Conservation (phyloP, 225 moss, liverwort and hornwort species). For the Antitrichia curtipendula region DNA sequence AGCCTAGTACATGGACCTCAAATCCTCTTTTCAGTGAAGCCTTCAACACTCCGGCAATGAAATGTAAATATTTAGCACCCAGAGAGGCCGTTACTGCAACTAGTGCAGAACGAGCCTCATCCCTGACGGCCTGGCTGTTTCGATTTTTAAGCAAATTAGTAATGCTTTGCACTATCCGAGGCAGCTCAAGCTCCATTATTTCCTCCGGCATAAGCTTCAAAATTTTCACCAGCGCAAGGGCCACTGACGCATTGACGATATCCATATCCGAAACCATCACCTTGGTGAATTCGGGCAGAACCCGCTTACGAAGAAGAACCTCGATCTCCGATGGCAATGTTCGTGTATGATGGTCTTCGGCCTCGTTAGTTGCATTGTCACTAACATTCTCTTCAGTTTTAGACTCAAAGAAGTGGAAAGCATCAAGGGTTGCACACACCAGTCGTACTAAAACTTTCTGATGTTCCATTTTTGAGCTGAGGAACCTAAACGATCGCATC, state of each 20-base stretch:
- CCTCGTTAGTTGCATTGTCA: neutral
- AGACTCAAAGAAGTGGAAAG: conserved; percentile 72
- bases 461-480: conserved; percentile 61
- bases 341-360: neutral
- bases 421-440: conserved; percentile 69
- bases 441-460: conserved; percentile 74
- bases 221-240: conserved; percentile 75
- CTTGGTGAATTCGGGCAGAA: conserved; percentile 70
- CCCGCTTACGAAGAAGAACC: conserved; percentile 48
- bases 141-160: conserved; percentile 81
- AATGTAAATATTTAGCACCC: conserved; percentile 74
- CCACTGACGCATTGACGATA: conserved; percentile 82
- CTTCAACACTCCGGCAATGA: conserved; percentile 66
- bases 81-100: conserved; percentile 66
- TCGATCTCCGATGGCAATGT: conserved; percentile 44
- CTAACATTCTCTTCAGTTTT: neutral
- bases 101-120: conserved; percentile 90
- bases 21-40: conserved; percentile 79
- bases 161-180: conserved; percentile 79
- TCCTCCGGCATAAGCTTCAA: conserved; percentile 71
- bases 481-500: conserved; percentile 73
- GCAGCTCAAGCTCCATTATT: conserved; percentile 71
- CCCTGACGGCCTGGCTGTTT: conserved; percentile 86
- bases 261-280: conserved; percentile 84
- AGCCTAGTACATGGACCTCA: conserved; percentile 95